phyloP scores from a whole-genome alignment of 441 rosid genomes.

The Adansonia rubrostipa region DNA sequence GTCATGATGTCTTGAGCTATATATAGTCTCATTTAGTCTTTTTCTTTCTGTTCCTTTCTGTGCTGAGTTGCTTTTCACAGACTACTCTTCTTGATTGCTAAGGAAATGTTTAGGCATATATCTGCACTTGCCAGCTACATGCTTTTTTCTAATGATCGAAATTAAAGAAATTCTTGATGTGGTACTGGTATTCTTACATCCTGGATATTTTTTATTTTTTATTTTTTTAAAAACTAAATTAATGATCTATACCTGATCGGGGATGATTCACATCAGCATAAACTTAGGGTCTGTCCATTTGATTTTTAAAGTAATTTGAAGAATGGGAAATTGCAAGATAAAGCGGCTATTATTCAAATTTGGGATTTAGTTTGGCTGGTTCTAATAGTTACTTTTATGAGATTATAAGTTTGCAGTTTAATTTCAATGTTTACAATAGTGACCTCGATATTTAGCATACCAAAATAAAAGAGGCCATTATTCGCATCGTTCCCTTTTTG shows the following conservation, averaged over 20 bases:
- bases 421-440: too few species aligned
- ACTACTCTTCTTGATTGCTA: background rate
- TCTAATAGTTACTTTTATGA: background rate
- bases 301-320: background rate
- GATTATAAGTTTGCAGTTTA: background rate
- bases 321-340: background rate
- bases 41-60: background rate
- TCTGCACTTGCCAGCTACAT: background rate
- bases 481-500: too few species aligned
- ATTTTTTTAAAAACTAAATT: background rate
- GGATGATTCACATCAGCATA: background rate
- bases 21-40: conserved; percentile 22
- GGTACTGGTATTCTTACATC: background rate
- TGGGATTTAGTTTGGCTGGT: background rate
- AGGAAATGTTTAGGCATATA: background rate
- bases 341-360: background rate
- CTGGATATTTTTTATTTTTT: too few species aligned
- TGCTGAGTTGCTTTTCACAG: conserved; percentile 16
- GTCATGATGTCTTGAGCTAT: conserved; percentile 57
- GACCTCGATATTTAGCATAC: too few species aligned
- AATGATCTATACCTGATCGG: background rate
- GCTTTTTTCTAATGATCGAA: background rate
- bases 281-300: too few species aligned
- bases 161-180: background rate
- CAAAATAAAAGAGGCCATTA: too few species aligned